Base-by-base conservation (phyloP, 1,284 basidiomycete genomes). In the Neonothopanus nambi region DNA sequence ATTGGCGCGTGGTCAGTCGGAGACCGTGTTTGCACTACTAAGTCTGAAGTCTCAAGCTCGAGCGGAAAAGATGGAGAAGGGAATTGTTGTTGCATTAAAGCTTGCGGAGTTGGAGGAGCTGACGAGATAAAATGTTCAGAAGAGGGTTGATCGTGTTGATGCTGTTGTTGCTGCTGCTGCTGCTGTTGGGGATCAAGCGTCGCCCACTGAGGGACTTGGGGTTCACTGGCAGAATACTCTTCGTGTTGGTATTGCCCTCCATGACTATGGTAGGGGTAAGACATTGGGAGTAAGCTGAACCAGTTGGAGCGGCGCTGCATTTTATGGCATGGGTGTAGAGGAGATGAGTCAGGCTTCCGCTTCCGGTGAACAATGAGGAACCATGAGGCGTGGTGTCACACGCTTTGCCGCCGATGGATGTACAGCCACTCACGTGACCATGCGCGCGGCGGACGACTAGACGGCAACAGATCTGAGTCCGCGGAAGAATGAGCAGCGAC, bases 141-240 rank as follows among this genome's bases (percentile, higher is more conserved):
- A 8, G 61, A 58, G 4, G 59, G 61, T 12, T 24, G 36, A 21
- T 21, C 20, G 23, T 59, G 53, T 24, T 58, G 56, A 42, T 57
- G 58, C 43, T 57, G 54, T 40, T 61, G 60, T 13, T 11, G 45
- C 30, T 48, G n/a, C 17, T 37, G 18, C 36, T 58, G 64, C 40
- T 62, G 63, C 53, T 59, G 50, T 57, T 66, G 64, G 59, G 52
- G 58, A 37, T 66, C 61, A 49, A 63, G 58, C 7, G 65, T 64
- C 48, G 65, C 63, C 68, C 67, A 68, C 44, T 63, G 59, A 23
- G 66, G 61, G 62, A 62, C 65, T 36, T 54, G 63, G 30, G 57
- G 60, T 21, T 56, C 64, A 11, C 58, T 55, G 9, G 59, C 59
- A 59, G 49, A 63, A 52, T 59, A 54, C 60, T 59, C 61, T 23